Percentiles rank a stretch among this genome's conserved stretches.
Evolutionary conservation across 1,139 yeast genomes (phyloP).

Genomic region (Geotrichum fermentans): DNA sequence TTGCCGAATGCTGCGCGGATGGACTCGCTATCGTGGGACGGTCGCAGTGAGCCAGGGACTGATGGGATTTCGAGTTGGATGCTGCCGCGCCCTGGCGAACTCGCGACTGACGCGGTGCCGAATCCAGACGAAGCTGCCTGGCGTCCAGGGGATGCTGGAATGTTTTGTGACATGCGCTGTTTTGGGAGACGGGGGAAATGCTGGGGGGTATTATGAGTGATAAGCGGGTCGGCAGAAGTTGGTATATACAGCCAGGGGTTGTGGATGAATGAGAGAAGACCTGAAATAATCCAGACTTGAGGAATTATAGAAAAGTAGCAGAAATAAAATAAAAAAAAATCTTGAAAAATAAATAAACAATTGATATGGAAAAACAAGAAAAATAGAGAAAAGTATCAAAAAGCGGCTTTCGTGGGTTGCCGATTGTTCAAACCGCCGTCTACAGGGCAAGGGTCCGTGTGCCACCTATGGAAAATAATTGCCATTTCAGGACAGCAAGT

Average conservation of each 20-base stretch:
- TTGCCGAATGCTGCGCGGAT: background rate
- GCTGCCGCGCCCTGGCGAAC: conserved; percentile 5
- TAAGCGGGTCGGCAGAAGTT: no score
- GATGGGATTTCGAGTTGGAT: conserved; percentile 6
- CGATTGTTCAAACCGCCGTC: background rate
- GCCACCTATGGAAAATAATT: background rate
- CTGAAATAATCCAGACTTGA: no score
- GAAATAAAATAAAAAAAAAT: background rate
- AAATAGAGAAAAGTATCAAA: background rate
- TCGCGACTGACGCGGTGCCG: conserved; percentile 24
- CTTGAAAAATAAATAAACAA: background rate
- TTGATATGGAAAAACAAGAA: background rate
- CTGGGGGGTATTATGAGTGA: no score
- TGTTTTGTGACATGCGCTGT: conserved; percentile 8
- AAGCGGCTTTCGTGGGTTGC: background rate
- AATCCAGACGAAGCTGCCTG: conserved; percentile 28
- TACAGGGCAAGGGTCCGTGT: conserved; percentile 1
- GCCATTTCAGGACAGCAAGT: background rate
- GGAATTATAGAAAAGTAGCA: no score
- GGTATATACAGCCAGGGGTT: no score
- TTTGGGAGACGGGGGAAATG: background rate
- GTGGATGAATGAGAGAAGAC: no score
- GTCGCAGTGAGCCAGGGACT: background rate
- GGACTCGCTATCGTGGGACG: background rate
- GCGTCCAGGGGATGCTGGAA: conserved; percentile 26